phyloP scores from a whole-genome alignment of 2,329 filamentous ascomycete species.

The Magnaporthiopsis rhizophila region DNA sequence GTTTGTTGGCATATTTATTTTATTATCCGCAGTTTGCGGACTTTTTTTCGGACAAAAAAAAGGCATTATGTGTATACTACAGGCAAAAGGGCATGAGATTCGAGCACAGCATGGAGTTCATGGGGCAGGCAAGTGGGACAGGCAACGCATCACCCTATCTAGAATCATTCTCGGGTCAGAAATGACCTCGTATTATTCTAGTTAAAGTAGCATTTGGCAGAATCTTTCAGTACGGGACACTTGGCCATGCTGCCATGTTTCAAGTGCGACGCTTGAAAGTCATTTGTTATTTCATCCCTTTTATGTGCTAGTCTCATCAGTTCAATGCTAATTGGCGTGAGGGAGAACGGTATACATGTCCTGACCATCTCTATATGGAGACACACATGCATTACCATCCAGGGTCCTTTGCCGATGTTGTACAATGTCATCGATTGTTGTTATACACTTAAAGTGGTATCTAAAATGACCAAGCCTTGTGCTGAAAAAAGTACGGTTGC shows the following conservation, averaged over 20 bases:
- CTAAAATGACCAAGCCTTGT: background rate
- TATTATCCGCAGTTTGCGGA: background rate
- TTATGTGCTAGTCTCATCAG: background rate
- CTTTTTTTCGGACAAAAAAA: background rate
- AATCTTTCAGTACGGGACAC: background rate
- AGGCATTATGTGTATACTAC: background rate
- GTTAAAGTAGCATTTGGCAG: background rate
- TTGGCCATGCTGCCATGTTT: background rate
- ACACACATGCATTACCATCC: background rate
- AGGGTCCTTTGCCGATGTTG: background rate
- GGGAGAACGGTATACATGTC: background rate
- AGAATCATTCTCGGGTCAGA: background rate
- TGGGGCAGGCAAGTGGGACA: background rate
- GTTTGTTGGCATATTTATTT: background rate
- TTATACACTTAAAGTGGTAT: background rate
- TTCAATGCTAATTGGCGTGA: background rate
- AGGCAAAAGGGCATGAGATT: background rate
- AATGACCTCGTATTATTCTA: background rate
- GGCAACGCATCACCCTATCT: background rate
- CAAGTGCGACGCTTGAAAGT: background rate
- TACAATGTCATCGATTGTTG: background rate
- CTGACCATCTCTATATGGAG: background rate
- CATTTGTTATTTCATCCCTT: background rate
- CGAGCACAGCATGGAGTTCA: background rate
- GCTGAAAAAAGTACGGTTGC: background rate